Evolutionary conservation across 441 rosid species (phyloP).

Genomic region (Eruca vesicaria): DNA sequence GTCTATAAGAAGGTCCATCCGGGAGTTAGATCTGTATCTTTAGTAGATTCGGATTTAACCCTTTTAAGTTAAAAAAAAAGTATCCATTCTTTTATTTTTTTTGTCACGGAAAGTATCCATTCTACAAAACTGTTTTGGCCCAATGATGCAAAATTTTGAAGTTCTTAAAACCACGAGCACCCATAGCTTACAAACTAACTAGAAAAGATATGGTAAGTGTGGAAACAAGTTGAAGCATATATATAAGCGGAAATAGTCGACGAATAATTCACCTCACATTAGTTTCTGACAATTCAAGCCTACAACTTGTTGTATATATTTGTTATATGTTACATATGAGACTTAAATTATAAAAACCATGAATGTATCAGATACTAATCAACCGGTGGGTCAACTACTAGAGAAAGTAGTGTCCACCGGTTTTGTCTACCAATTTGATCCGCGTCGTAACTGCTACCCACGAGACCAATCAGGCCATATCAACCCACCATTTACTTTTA

Average conservation of each 20-base stretch:
- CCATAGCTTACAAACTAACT: background rate
- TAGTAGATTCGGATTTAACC: no score
- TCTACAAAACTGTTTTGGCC: background rate
- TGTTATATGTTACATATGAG: background rate
- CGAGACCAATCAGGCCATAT: slow-evolving; percentile 28
- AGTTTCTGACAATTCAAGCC: slow-evolving; percentile 1
- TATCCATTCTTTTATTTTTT: no score
- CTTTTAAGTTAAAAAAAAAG: no score
- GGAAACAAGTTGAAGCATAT: background rate
- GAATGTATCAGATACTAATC: background rate
- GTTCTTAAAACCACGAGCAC: background rate
- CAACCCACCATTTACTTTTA: slow-evolving; percentile 12
- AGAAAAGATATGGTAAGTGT: background rate
- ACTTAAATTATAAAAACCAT: background rate
- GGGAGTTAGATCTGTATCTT: no score
- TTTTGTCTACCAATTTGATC: slow-evolving; percentile 6
- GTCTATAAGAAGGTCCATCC: no score
- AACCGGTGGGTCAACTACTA: slow-evolving; percentile 30
- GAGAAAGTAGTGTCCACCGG: slow-evolving; percentile 22
- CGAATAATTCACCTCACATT: background rate
- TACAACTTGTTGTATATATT: background rate
- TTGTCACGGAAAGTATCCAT: no score
- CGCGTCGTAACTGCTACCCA: slow-evolving; percentile 19
- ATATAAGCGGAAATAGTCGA: background rate
- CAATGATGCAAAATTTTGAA: background rate